Evolutionary conservation across 1,284 basidiomycete species (phyloP), one percentile per base, ranked within the genome.

Genomic region (Vanrija pseudolonga): DNA sequence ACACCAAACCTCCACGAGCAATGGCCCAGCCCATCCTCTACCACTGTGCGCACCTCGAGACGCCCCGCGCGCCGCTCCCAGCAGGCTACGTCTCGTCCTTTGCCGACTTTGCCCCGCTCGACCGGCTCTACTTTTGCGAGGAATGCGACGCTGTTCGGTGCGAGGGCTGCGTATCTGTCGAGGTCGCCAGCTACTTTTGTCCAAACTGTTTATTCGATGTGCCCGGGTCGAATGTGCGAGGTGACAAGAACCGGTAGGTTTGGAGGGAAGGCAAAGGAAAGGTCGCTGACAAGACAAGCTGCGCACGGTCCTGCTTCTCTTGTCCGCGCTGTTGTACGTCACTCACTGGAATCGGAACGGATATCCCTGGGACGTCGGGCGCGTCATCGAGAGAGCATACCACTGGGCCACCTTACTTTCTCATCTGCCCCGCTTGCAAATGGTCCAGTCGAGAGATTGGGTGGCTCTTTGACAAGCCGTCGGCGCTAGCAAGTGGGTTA

Each of bases 201-300:
- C 96, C 96, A 20, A 94, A 95, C 73, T 99, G 96, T 73, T 81
- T 98, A n/a, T 98, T 98, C 73, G 96, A 98, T 68, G 95, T 98
- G 4, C 96, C 95, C 0, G 90, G 88, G 66, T 93, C 96, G 3
- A 95, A 90, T 67, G 93, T 98, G 8, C 83, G 94, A 58, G 90
- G 87, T 7, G 94, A 98, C 76, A 94, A 93, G 81, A 97, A 96
- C 68, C 83, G 92, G 88, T 89, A 26, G 58, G 76, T 59, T n/a
- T 14, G 22, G 44, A 15, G 2, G 32, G 11, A 24, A 40, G 18
- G 38, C 24, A n/a, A 19, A 19, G 15, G n/a, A n/a, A n/a, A n/a
- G n/a, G n/a, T 40, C 37, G 36, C 47, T 61, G 51, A 59, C 43
- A 9, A 32, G 26, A 37, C 6, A 71, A 95, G 93, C 82, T 98